A percentile compares a stretch with the other conserved stretches of the same genome.
Conservation (phyloP, 257 asterid genomes). For the Nicotiana knightiana region DNA sequence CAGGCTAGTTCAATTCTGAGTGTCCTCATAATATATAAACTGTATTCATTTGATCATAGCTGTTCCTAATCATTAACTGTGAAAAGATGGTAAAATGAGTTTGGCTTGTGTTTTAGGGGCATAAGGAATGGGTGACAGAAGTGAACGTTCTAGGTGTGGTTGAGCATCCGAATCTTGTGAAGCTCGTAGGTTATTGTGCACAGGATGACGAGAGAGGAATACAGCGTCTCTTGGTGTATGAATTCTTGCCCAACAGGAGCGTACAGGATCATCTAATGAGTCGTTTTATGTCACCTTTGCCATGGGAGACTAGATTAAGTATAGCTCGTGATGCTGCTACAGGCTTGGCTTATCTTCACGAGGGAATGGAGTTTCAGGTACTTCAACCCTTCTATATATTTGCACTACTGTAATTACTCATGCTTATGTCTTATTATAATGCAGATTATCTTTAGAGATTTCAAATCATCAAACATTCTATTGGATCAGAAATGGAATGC, state of each 20-base stretch:
- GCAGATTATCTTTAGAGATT: slow-evolving; percentile 90
- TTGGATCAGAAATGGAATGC: slow-evolving; percentile 82
- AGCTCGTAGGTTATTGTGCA: slow-evolving; percentile 75
- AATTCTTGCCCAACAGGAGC: slow-evolving; percentile 60
- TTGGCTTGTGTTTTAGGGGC: slow-evolving; percentile 44
- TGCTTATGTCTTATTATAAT: not conserved
- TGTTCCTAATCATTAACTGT: too few relatives aligned
- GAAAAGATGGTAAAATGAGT: not conserved
- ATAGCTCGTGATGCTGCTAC: slow-evolving; percentile 73
- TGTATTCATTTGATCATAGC: not conserved
- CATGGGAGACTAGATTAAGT: slow-evolving; percentile 65
- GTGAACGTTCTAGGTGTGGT: slow-evolving; percentile 81
- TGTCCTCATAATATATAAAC: not conserved
- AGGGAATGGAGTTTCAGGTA: slow-evolving; percentile 94
- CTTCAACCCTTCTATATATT: not conserved
- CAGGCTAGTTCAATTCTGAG: slow-evolving; percentile 45
- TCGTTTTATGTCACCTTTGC: slow-evolving; percentile 56
- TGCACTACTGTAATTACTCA: not conserved
- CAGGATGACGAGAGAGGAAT: slow-evolving; percentile 92
- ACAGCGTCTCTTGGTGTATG: slow-evolving; percentile 75
- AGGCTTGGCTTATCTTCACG: slow-evolving; percentile 82
- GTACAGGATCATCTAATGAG: slow-evolving; percentile 74
- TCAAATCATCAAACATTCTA: slow-evolving; percentile 87
- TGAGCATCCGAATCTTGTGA: slow-evolving; percentile 81
- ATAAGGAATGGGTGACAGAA: slow-evolving; percentile 94